Evolutionary conservation across 2,329 filamentous ascomycete genomes (phyloP).

Genomic region (Calycina herbarum): DNA sequence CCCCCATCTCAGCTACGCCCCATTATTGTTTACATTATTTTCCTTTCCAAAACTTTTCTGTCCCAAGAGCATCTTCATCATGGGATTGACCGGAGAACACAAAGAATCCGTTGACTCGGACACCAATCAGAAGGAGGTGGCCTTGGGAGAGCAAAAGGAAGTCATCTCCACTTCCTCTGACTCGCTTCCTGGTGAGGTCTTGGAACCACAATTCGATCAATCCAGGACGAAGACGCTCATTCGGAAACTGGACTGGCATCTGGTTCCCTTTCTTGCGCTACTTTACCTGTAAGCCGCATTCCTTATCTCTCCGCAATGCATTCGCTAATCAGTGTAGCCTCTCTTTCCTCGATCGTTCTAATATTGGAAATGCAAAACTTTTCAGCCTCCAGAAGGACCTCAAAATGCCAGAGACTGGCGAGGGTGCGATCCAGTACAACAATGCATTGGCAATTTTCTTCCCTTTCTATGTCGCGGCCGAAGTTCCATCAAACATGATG

Average conservation of each 20-base stretch:
- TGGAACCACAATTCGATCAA: conserved; percentile 20
- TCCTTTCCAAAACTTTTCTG: not conserved
- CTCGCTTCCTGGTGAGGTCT: not conserved
- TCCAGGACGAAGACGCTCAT: conserved; percentile 27
- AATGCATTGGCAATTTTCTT: conserved; percentile 37
- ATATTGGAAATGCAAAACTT: conserved; percentile 37
- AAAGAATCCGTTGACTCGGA: conserved; percentile 5
- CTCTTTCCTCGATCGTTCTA: conserved; percentile 35
- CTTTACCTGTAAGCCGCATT: conserved; percentile 46
- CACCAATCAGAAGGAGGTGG: conserved; percentile 1
- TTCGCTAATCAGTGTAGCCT: conserved; percentile 22
- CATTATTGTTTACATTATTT: not conserved
- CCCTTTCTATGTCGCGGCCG: conserved; percentile 35
- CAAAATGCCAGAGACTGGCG: conserved; percentile 29
- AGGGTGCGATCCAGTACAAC: conserved; percentile 33
- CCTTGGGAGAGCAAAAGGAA: conserved; percentile 6
- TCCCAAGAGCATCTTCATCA: not conserved
- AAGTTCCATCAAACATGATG: conserved; percentile 42
- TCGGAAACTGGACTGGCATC: conserved; percentile 31
- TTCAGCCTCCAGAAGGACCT: conserved; percentile 37
- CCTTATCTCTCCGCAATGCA: not conserved
- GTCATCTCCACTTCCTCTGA: not conserved
- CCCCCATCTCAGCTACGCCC: not conserved
- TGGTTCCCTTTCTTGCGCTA: conserved; percentile 49
- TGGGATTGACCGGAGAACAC: not conserved